Conservation (phyloP, 164 flowering plant species). For the Tetrastigma voinierianum region DNA sequence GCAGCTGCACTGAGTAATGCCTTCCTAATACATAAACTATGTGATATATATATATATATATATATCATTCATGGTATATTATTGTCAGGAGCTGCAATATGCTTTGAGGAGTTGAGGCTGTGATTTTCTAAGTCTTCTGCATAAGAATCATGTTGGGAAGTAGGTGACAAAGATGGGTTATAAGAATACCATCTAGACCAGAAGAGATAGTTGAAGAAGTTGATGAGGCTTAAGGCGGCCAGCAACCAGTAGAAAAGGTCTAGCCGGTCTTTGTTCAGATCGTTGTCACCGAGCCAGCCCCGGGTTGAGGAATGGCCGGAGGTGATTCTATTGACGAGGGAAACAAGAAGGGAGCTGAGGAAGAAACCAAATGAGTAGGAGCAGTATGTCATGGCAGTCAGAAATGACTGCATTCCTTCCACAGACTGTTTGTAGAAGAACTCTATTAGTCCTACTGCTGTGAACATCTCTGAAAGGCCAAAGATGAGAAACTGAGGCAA, state of each 20-base stretch:
- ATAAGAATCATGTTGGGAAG: slow-evolving; percentile 22
- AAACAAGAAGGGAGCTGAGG: slow-evolving; percentile 61
- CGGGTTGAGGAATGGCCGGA: slow-evolving; percentile 18
- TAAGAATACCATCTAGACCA: slow-evolving; percentile 65
- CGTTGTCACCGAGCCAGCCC: slow-evolving; percentile 65
- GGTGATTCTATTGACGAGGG: slow-evolving; percentile 58
- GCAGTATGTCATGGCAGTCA: slow-evolving; percentile 69
- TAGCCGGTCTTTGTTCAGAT: slow-evolving; percentile 63
- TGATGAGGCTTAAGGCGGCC: slow-evolving; percentile 55
- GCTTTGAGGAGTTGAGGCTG: slow-evolving; percentile 29
- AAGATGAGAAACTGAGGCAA: slow-evolving; percentile 63
- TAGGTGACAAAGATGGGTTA: slow-evolving; percentile 28
- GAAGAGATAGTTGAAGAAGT: slow-evolving; percentile 63
- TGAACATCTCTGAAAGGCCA: slow-evolving; percentile 74
- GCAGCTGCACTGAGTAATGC: slow-evolving; percentile 15
- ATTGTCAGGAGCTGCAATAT: slow-evolving; percentile 1
- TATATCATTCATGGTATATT: slow-evolving; percentile 6
- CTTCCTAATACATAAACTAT: neutral
- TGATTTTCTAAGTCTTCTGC: slow-evolving; percentile 20
- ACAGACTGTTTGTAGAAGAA: slow-evolving; percentile 65
- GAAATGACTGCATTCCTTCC: slow-evolving; percentile 68
- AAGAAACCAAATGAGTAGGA: slow-evolving; percentile 75
- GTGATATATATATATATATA: too few relatives aligned
- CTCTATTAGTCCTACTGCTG: slow-evolving; percentile 71
- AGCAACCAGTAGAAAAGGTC: slow-evolving; percentile 76